These are phyloP conservation scores for Blastomyces silverae DNA, from an alignment of 2,329 filamentous ascomycete genomes.

Conservation along the genomic window DNA sequence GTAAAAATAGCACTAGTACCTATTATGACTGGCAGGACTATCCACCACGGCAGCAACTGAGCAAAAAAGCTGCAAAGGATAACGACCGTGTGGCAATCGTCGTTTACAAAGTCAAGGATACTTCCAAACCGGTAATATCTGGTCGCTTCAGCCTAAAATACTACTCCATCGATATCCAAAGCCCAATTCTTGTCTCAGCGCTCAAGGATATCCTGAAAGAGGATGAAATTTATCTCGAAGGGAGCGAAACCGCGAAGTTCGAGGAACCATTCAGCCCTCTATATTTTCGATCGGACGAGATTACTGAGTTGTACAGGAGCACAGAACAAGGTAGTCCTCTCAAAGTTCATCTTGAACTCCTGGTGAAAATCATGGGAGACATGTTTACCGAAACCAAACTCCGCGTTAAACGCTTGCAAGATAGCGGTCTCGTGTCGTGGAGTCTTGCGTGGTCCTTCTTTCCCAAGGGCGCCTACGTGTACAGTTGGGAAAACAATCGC, in stretches of 20 bases:
- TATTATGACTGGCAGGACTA: conserved; percentile 9
- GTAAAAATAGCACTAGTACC: not conserved
- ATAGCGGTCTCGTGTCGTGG: conserved; percentile 39
- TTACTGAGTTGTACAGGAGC: conserved; percentile 1
- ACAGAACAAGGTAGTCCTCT: conserved; percentile 21
- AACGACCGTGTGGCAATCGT: conserved; percentile 3
- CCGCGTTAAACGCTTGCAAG: conserved; percentile 35
- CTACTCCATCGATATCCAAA: conserved; percentile 26
- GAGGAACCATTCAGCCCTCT: not conserved
- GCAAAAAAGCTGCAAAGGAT: conserved; percentile 1
- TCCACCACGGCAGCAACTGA: conserved; percentile 5
- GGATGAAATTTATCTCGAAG: conserved; percentile 31
- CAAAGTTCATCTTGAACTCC: conserved; percentile 37
- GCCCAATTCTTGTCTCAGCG: conserved; percentile 37
- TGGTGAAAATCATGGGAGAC: conserved; percentile 41
- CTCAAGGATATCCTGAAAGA: conserved; percentile 41
- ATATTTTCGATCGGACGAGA: conserved; percentile 14
- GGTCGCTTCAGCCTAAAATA: not conserved
- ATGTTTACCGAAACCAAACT: conserved; percentile 38
- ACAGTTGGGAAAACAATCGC: conserved; percentile 34
- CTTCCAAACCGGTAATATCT: not conserved
- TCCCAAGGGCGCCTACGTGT: conserved; percentile 36
- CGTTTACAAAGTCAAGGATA: conserved; percentile 6
- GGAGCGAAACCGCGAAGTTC: conserved; percentile 4
- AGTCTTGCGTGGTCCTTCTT: conserved; percentile 44